Evolutionary conservation across 768 basidiomycete species (phyloP), one percentile per base, ranked within the genome.

Genomic region (Hirschioporus abietinus): DNA sequence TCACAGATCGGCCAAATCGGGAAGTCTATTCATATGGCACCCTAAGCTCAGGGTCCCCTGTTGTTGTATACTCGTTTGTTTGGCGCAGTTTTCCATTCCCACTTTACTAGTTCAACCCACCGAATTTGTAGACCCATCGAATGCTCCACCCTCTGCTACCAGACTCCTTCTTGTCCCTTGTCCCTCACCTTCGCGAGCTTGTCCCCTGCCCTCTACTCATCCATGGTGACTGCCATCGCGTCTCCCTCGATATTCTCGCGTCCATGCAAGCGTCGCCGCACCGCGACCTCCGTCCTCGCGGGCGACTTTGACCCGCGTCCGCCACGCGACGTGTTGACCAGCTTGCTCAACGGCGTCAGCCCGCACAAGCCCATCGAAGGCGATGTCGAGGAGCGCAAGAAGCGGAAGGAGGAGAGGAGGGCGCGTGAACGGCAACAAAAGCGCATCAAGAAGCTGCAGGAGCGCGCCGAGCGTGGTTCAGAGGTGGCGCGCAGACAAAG

Each of bases 271-370:
- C 75, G 72, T 2, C 80, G 83, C 24, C 88, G 92, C 67, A 88
- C 84, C 62, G 92, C 92, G 59, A 93, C 92, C 8, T 74, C 86
- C 9, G 88, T 93, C 58, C 84, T 92, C 77, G 86, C 90, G 0
- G 92, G 92, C 70, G 78, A 82, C 73, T 92, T 91, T 75, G 92
- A 93, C 78, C 74, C 81, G 6, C 82, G 82, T 23, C 87, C 88
- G 0, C 73, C 82, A 42, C 84, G 92, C 74, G 91, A 93, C 77
- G 90, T 89, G 69, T 81, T 93, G 70, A 93, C 92, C 17, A 90
- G 88, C 76, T 76, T 92, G 63, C 79, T 93, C 72, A 92, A 92
- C 72, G 90, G 91, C 63, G 88, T 92, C 34, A 83, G 82, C 0
- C 84, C 84, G 7, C 88, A 91, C 76, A 82, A 84, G 68, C 82